Evolutionary conservation across 225 moss, liverwort and hornwort genomes (phyloP), one percentile per base, ranked within the genome.

Genomic region (Asterella californica): DNA sequence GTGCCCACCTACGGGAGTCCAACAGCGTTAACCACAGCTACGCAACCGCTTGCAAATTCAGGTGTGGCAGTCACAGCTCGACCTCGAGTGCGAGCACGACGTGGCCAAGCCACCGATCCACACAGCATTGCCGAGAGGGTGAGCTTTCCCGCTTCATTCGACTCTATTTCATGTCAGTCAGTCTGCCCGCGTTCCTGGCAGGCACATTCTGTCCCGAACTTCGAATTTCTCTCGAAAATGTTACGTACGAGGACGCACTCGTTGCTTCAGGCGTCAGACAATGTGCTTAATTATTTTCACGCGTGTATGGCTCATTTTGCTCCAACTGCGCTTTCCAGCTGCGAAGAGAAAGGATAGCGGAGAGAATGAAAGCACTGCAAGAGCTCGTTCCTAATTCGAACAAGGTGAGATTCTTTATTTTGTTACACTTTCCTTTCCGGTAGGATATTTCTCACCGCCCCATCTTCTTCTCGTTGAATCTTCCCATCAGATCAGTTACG

Each of bases 101-200:
- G 95, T 50, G 99, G 99, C 79, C 95, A 95, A 86, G 99, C 99
- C 36, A 99, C 95, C 66, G 99, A 99, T 90, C 99, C 99, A 54
- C 99, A 99, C 83, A 99, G 99, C 89, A 99, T 99, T 89, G 99
- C 99, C 59, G 99, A 95, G 83, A 91, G 99, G 90, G 97, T 99
- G 84, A 80, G 88, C 55, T 24, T 71, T 60, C 63, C 74, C 70
- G 46, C 66, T 74, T 76, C 45, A 2, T 60, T 47, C n/a, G n/a
- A n/a, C 46, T 42, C 42, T 42, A 42, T 42, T 42, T 72, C 11
- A 15, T 1, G 17, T 81, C 60, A 75, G 38, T 69, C 34, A 10
- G 2, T 36, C 19, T 24, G 15, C 1, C 36, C 36, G 19, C 10
- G n/a, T n/a, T 21, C 19, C 24, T n/a, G n/a, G n/a, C 9, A n/a